A percentile compares a stretch with the other conserved stretches of the same genome.
phyloP scores from a whole-genome alignment of 176 grass and related monocot species.

The Themeda triandra region DNA sequence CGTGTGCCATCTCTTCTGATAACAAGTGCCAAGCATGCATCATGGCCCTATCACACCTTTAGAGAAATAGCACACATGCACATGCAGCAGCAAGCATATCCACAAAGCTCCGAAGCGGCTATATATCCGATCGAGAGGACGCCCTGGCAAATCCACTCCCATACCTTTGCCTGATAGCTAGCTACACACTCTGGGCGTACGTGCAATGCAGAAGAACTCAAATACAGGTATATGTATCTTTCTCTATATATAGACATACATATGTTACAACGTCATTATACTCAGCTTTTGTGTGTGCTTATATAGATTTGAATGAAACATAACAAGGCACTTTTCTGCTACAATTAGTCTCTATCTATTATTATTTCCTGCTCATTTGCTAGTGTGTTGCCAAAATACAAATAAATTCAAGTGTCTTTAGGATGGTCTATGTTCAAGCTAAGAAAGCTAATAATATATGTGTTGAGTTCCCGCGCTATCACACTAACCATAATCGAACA shows the following conservation, averaged over 20 bases:
- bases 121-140: not conserved
- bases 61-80: constrained; percentile 1
- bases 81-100: not conserved
- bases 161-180: not conserved
- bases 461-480: not conserved
- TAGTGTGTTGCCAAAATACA: not conserved
- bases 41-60: not conserved
- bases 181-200: not conserved
- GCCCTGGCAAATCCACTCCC: not conserved
- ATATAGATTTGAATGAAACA: not conserved
- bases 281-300: not conserved
- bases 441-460: not conserved
- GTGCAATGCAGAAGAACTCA: not conserved
- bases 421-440: not conserved
- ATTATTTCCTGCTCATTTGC: not conserved
- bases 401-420: not conserved
- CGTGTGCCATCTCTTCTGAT: not conserved
- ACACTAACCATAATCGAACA: not conserved
- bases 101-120: not conserved
- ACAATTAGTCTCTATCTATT: not conserved
- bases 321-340: not conserved
- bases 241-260: not conserved
- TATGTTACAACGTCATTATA: not conserved
- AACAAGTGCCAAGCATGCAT: constrained; percentile 3
- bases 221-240: not conserved